These are phyloP conservation scores for Komagataea norvegica DNA, from an alignment of 1,139 yeast genomes.

Conservation along the genomic window DNA sequence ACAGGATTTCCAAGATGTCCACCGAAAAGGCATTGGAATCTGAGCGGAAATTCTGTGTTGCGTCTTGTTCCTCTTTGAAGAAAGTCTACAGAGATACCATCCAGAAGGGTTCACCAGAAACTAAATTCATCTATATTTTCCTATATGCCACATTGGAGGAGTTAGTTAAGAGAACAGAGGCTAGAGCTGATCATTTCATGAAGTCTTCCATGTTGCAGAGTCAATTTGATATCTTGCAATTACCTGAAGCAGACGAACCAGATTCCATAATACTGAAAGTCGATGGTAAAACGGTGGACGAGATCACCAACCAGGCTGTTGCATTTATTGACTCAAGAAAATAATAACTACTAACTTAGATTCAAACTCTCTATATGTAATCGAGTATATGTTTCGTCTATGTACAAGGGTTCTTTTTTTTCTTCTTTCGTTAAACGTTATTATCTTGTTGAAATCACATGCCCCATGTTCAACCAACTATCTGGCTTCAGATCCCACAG, in stretches of 20 bases:
- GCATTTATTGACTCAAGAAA: constrained; percentile 9
- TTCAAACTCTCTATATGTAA: neutral
- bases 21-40: constrained; percentile 33
- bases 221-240: constrained; percentile 69
- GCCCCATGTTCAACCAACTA: too few relatives aligned
- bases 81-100: constrained; percentile 62
- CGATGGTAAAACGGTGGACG: constrained; percentile 37
- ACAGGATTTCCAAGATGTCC: constrained; percentile 41
- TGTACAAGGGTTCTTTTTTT: neutral
- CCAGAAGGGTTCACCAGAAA: constrained; percentile 31
- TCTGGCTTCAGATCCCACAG: too few relatives aligned
- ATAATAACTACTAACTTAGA: neutral
- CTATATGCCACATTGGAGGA: constrained; percentile 60
- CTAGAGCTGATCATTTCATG: constrained; percentile 78
- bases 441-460: too few relatives aligned
- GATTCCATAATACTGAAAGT: constrained; percentile 29
- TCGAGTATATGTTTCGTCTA: neutral
- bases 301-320: constrained; percentile 36
- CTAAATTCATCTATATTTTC: constrained; percentile 59
- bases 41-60: constrained; percentile 41
- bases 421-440: too few relatives aligned
- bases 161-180: constrained; percentile 52
- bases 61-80: constrained; percentile 85
- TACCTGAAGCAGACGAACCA: constrained; percentile 45
- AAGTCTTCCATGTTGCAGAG: constrained; percentile 76